phyloP scores from a whole-genome alignment of 495 filamentous ascomycete species.

The Pyrenula aspistea region DNA sequence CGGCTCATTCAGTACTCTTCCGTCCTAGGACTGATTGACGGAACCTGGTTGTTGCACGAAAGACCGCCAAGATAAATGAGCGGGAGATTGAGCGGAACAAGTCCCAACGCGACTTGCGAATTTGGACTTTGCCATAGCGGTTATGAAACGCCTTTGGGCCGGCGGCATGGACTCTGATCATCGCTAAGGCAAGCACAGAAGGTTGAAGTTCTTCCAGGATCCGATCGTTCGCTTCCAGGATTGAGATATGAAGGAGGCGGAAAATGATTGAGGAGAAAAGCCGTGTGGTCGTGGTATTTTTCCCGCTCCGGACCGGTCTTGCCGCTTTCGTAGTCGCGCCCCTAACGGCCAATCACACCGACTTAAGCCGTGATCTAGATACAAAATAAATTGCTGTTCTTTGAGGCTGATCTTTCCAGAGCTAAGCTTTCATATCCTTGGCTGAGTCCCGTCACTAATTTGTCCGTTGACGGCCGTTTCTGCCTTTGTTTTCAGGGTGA shows the following conservation, averaged over 20 bases:
- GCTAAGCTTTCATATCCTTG: too few relatives aligned
- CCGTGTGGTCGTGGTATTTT: background rate
- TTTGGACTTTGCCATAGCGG: background rate
- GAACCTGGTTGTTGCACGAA: background rate
- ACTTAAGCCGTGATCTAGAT: background rate
- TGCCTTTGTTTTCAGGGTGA: too few relatives aligned
- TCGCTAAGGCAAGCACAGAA: background rate
- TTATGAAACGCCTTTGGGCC: background rate
- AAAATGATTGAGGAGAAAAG: background rate
- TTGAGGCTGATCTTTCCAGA: too few relatives aligned
- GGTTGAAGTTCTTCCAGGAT: background rate
- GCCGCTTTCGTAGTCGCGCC: background rate
- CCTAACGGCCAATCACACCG: background rate
- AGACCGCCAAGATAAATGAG: background rate
- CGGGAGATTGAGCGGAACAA: background rate
- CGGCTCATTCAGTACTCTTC: background rate
- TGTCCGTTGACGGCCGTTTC: too few relatives aligned
- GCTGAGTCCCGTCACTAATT: too few relatives aligned
- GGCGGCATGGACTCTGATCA: background rate
- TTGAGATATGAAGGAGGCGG: background rate
- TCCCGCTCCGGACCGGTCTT: background rate
- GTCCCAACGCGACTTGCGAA: background rate
- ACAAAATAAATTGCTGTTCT: conserved; percentile 1
- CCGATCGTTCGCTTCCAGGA: background rate
- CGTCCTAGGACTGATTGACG: background rate